Evolutionary conservation across 228 moss, liverwort and hornwort genomes (phyloP).

Genomic region (Sphagnum fallax): DNA sequence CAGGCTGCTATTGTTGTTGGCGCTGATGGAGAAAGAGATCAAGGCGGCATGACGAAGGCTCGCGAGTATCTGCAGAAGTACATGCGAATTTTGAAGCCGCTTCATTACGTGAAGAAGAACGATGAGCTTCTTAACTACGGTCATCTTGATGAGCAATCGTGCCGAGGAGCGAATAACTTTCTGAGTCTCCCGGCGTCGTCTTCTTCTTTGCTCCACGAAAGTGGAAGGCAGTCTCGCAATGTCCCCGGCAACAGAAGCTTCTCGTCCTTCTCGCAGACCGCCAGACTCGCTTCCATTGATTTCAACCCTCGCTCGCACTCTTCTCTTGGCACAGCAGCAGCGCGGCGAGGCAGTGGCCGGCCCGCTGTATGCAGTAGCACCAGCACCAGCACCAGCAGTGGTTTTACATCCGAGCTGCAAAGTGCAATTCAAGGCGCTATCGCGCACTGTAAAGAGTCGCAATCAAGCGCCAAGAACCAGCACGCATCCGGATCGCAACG

Average conservation of each 20-base stretch:
- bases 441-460: conserved; percentile 58
- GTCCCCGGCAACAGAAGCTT: conserved; percentile 24
- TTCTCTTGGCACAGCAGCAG: conserved; percentile 17
- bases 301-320: conserved; percentile 3
- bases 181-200: too few relatives aligned
- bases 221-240: not conserved
- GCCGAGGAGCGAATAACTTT: not conserved
- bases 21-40: conserved; percentile 15
- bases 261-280: conserved; percentile 39
- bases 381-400: conserved; percentile 36
- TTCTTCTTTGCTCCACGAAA: conserved; percentile 3
- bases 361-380: conserved; percentile 9
- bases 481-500: too few relatives aligned
- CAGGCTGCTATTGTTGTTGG: not conserved
- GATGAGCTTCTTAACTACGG: not conserved
- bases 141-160: not conserved
- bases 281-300: not conserved
- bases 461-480: conserved; percentile 9
- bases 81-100: conserved; percentile 41
- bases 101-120: conserved; percentile 7
- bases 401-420: conserved; percentile 36
- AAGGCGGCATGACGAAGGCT: conserved; percentile 27
- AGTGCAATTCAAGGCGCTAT: conserved; percentile 58
- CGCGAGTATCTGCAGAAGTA: conserved; percentile 38
- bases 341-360: conserved; percentile 9